These are phyloP conservation scores for Vitis amurensis DNA, from an alignment of 164 flowering plant species.

Conservation along the genomic window DNA sequence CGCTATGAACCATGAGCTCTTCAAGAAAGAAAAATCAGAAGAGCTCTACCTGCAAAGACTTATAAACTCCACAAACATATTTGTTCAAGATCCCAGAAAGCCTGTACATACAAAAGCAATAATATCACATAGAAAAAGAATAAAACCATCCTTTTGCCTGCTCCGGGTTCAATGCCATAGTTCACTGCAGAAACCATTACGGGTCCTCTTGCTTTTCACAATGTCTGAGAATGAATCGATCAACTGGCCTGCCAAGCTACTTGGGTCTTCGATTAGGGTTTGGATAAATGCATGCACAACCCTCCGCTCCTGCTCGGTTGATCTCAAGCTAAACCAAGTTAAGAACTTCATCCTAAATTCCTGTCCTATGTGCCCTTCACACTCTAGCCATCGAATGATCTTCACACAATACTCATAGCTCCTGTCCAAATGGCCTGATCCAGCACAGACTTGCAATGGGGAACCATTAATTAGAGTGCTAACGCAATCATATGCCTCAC, in stretches of 20 bases:
- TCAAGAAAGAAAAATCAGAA: no score
- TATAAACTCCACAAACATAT: no score
- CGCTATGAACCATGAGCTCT: no score
- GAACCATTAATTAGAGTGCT: no score
- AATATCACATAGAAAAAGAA: no score
- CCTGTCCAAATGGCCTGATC: background rate
- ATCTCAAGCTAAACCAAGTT: slow-evolving; percentile 6
- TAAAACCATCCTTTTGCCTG: no score
- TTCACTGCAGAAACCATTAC: background rate
- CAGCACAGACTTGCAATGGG: no score
- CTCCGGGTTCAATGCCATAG: slow-evolving; percentile 7
- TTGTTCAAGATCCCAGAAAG: no score
- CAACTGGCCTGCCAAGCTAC: slow-evolving; percentile 2
- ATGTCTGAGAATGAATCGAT: background rate
- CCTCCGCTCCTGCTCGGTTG: background rate
- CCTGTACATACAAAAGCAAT: no score
- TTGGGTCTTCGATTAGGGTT: background rate
- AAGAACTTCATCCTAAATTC: slow-evolving; percentile 3
- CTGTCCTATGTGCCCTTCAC: background rate
- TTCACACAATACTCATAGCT: slow-evolving; percentile 6
- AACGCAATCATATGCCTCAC: no score
- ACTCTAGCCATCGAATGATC: background rate
- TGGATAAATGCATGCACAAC: background rate
- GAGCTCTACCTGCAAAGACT: no score
- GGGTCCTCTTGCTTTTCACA: background rate